Evolutionary conservation across 805 yeast genomes (phyloP), one percentile per base, ranked within the genome.

Genomic region (Ogataea populi-albae): DNA sequence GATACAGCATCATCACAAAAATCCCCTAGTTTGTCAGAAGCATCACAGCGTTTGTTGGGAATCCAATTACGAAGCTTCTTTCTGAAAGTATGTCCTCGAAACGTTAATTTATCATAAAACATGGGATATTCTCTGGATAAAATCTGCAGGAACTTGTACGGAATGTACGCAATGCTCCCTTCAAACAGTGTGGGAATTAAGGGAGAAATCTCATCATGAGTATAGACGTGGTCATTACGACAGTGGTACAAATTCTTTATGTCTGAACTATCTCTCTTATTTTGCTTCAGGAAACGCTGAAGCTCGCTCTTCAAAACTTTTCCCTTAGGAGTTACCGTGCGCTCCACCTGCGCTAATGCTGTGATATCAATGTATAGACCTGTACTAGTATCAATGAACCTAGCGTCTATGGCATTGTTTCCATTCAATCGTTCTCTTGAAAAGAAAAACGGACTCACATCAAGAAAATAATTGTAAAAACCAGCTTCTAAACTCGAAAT

Each of bases 111-210:
- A 48, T 61, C 34, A 6, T 48, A 34, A 43, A 38, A 47, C 5
- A 23, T 44, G 9, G 46, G 52, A 34, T 71, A 70, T 41, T 73
- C 79, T 8, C 60, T 47, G 8, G 41, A 32, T 4, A 74, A 56
- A 9, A 66, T 46, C 4, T 45, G 42, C 9, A 64, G 62, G 20
- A 57, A 56, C 31, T 50, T 50, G 27, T 58, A 49, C 1, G 83
- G 84, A 16, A 75, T 55, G 37, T 64, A 66, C 1, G 72, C 66
- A 11, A 64, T 41, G 8, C 53, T 71, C 3, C 86, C 86, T 54
- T 84, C 89, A 45, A 76, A 79, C 14, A 65, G 45, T 0, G 84
- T 69, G 22, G 70, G 62, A 4, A 71, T 58, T 40, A 84, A 60
- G 0, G 86, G 82, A 7, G 65, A 51, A 11, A 83, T 52, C 32